These are phyloP conservation scores for Coniochaeta sp. DNA, from an alignment of 2,329 filamentous ascomycete species.

Conservation along the genomic window DNA sequence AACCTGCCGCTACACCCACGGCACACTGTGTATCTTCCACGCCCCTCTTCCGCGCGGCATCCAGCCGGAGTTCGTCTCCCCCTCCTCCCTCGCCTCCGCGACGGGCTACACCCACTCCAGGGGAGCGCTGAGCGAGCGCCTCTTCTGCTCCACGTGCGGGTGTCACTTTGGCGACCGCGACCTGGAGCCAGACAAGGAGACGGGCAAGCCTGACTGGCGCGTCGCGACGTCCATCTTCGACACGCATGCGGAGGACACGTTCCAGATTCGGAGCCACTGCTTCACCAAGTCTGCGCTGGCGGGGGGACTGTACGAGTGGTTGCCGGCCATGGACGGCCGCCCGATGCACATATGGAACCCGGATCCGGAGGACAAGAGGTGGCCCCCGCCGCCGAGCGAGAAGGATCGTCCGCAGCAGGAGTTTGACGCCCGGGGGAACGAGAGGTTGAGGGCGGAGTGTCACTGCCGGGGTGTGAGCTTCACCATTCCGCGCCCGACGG, in stretches of 20 bases:
- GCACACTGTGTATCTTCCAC: constrained; percentile 34
- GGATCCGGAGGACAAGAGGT: constrained; percentile 13
- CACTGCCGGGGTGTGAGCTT: constrained; percentile 40
- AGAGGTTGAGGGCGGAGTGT: constrained; percentile 34
- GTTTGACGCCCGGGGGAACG: constrained; percentile 24
- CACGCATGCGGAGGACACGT: constrained; percentile 23
- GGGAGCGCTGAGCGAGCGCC: constrained; percentile 21
- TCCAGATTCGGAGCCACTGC: constrained; percentile 25
- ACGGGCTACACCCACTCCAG: constrained; percentile 24
- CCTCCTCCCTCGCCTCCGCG: constrained; percentile 24
- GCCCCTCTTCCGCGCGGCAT: constrained; percentile 24
- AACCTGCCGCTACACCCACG: constrained; percentile 33
- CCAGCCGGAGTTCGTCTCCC: constrained; percentile 28
- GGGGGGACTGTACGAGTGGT: constrained; percentile 26
- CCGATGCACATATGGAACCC: constrained; percentile 28
- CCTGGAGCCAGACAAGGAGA: constrained; percentile 8
- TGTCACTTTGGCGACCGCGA: constrained; percentile 33
- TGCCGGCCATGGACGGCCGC: constrained; percentile 23
- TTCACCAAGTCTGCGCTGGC: constrained; percentile 28
- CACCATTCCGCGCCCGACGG: constrained; percentile 30
- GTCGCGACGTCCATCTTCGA: constrained; percentile 31
- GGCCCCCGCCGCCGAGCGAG: constrained; percentile 3
- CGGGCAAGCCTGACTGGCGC: constrained; percentile 24
- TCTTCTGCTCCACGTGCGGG: constrained; percentile 38
- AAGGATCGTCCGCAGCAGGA: constrained; percentile 14